Base-by-base conservation (phyloP, 2,329 filamentous ascomycete species). In the Periconia sp. region DNA sequence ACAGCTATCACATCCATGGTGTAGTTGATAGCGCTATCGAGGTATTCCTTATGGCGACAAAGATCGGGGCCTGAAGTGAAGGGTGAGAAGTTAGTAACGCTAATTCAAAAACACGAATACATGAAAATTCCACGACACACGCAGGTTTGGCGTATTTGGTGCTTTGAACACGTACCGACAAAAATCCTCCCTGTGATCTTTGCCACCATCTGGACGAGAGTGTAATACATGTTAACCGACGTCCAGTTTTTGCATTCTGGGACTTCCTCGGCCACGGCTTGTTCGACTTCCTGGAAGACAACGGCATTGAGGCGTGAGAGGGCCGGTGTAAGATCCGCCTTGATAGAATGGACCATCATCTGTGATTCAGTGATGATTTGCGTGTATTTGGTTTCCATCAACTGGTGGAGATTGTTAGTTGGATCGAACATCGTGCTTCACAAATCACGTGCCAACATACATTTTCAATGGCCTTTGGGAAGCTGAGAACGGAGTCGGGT, bases 111-210 rank as follows among this genome's bases (percentile, higher is more conserved):
- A 3, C 5, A 27, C 3, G 23, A 8, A 3, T 27, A 8, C 23
- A 8, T 27, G 8, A 27, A 27, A 5, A 27, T 27, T 27, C 23
- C 23, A 27, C n/a, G n/a, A n/a, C 23, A 27, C 23, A 27, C 23
- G 23, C 8, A 5, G 23, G 23, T 3, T 8, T 27, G 23, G 23
- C 8, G 23, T 8, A 27, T 27, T 3, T 27, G 23, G 23, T 27
- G 23, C 23, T 27, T 27, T 8, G 23, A 27, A 27, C 23, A 27
- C 23, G 23, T 27, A 6, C 72, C 72, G 9, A 74, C 64, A 20
- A 74, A 73, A 1, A 74, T 52, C 5, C 63, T 59, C 6, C 69
- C 71, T 6, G 71, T 69, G 14, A 71, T 66, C 41, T 66, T 69
- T 18, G 72, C 68, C 13, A 74, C 58, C 33, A 74, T 63, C 23